A percentile compares a stretch with the other conserved stretches of the same genome.
phyloP scores from a whole-genome alignment of 345 rosid genomes.

The Reutealis trisperma region DNA sequence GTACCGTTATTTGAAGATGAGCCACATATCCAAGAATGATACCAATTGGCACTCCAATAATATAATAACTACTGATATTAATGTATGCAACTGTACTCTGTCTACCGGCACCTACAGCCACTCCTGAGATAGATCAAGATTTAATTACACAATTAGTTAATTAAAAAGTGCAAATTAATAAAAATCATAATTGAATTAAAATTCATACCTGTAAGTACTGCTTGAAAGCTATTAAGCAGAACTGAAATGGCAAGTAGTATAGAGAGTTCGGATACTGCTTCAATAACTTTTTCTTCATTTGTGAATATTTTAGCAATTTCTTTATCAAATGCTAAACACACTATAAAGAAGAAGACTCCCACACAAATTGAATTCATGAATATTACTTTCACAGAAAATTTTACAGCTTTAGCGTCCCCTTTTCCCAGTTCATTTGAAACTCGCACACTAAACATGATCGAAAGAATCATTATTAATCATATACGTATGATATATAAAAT shows the following conservation, averaged over 20 bases:
- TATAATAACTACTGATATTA: conserved; percentile 56
- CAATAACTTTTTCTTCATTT: conserved; percentile 35
- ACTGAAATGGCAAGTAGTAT: conserved; percentile 61
- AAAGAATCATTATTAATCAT: not conserved
- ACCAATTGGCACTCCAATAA: conserved; percentile 68
- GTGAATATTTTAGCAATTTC: conserved; percentile 49
- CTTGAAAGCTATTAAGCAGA: conserved; percentile 62
- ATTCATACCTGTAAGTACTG: conserved; percentile 50
- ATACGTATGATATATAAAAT: no score
- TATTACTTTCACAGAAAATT: conserved; percentile 51
- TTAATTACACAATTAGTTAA: no score
- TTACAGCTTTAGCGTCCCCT: conserved; percentile 53
- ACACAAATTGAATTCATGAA: conserved; percentile 31
- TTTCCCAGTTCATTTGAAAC: conserved; percentile 68
- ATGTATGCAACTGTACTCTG: conserved; percentile 60
- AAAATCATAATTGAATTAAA: no score
- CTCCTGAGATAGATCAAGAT: conserved; percentile 41
- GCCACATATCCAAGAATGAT: conserved; percentile 55
- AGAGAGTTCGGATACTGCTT: conserved; percentile 50
- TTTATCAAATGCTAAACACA: conserved; percentile 46
- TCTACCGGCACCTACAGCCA: conserved; percentile 78
- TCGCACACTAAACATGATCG: conserved; percentile 42
- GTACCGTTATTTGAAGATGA: conserved; percentile 54
- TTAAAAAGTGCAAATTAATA: not conserved
- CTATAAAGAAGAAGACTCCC: conserved; percentile 42